Base-by-base conservation (phyloP, 202 grass and related monocot species). In the Schoenoplectus triqueter region DNA sequence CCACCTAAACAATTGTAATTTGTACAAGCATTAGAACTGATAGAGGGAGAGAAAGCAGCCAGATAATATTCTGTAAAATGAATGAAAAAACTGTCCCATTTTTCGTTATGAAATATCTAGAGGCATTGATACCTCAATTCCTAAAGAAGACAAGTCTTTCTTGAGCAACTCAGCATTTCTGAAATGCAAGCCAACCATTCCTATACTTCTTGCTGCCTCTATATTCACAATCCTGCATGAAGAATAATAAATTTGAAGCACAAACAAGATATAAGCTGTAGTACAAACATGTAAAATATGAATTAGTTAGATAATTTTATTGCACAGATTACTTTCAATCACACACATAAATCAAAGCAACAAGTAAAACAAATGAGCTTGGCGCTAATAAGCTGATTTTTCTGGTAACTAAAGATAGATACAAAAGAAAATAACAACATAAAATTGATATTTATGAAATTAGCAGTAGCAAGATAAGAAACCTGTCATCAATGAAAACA, bases 161-260 rank as follows among this genome's bases (percentile, higher is more conserved):
- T 87, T 87, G 1, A 98, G 89, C 63, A 83, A 18, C 15, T 92
- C 88, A 20, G 89, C 84, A 48, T 89, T 93, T 86, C 71, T 93
- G 86, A 98, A 98, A 71, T 95, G 92, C 82, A 98, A 89, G 62
- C 95, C 91, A 57, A 87, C 59, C 95, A 98, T 98, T 81, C 92
- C 95, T 22, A 87, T 86, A 80, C 85, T 74, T 54, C 78, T 73
- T 76, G 92, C 95, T 78, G 95, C 92, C 85, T 98, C 95, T 41
- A 95, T 86, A 71, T 98, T 98, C 76, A 79, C 57, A 87, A 85
- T 87, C 88, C 95, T 95, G 88, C 57, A 88, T 83, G 46, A 19
- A 78, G 7, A 44, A 78, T 9, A n/a, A 44, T 60, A 78, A 41
- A n/a, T 59, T 74, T 7, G 0, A 80, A 69, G 54, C 73, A 59